These are phyloP conservation scores for Neolecta irregularis DNA, from an alignment of 1,139 yeast species.

Conservation along the genomic window DNA sequence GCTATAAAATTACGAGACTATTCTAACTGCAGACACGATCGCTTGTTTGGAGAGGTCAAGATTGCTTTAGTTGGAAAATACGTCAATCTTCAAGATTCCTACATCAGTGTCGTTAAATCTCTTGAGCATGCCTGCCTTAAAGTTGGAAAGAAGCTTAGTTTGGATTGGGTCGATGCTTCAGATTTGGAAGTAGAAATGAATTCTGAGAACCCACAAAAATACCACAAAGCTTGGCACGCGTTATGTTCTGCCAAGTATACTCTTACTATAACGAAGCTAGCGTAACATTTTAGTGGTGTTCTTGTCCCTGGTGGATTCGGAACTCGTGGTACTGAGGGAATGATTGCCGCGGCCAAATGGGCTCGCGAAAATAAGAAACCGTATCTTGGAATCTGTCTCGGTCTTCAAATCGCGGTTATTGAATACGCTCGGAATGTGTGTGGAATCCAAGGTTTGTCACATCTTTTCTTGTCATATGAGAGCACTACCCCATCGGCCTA, in stretches of 20 bases:
- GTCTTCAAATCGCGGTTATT: conserved; percentile 92
- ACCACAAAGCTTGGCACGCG: conserved; percentile 90
- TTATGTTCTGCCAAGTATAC: conserved; percentile 67
- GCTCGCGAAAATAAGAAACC: conserved; percentile 93
- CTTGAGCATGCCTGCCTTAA: conserved; percentile 91
- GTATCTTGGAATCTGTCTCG: conserved; percentile 91
- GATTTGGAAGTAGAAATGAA: conserved; percentile 56
- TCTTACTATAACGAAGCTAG: not conserved
- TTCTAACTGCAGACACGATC: conserved; percentile 33
- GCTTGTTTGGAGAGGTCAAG: conserved; percentile 69
- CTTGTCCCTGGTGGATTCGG: conserved; percentile 99
- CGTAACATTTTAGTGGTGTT: conserved; percentile 38
- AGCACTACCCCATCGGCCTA: not conserved
- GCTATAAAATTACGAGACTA: not conserved
- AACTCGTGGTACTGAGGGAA: conserved; percentile 92
- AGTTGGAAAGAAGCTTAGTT: conserved; percentile 66
- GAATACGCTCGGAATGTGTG: conserved; percentile 77
- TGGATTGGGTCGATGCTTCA: conserved; percentile 91
- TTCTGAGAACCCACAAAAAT: conserved; percentile 49
- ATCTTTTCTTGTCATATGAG: not conserved
- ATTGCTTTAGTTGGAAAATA: conserved; percentile 96
- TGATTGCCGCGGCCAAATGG: conserved; percentile 93
- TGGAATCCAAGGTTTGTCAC: conserved; percentile 32
- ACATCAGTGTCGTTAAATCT: conserved; percentile 85
- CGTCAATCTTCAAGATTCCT: conserved; percentile 87